These are phyloP conservation scores for Chalciporus pseudorubinellus DNA, from an alignment of 768 basidiomycete genomes.

Conservation along the genomic window DNA sequence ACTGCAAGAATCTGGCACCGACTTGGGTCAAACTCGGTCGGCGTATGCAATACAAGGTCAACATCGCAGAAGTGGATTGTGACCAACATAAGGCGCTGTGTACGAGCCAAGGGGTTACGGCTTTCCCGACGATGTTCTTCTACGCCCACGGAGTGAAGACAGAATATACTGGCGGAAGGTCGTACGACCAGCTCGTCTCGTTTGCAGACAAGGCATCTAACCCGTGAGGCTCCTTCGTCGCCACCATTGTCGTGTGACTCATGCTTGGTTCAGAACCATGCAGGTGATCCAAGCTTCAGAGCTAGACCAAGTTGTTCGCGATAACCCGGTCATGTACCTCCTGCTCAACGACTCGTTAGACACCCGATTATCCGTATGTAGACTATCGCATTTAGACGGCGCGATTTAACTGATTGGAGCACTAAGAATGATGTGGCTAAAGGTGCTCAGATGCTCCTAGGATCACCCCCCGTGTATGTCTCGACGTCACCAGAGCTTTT, in stretches of 20 bases:
- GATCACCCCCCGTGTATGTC: constrained; percentile 48
- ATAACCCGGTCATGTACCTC: constrained; percentile 57
- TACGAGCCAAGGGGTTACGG: constrained; percentile 58
- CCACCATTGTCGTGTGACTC: constrained; percentile 8
- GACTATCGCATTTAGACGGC: not conserved
- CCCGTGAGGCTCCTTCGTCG: constrained; percentile 47
- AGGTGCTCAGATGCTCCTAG: constrained; percentile 49
- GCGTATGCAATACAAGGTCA: constrained; percentile 66
- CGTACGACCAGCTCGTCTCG: constrained; percentile 62
- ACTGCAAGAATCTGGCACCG: constrained; percentile 93
- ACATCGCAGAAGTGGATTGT: constrained; percentile 86
- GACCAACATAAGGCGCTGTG: constrained; percentile 73
- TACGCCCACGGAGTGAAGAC: constrained; percentile 57
- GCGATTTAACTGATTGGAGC: not conserved
- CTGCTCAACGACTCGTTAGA: constrained; percentile 46
- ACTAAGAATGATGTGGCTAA: constrained; percentile 53
- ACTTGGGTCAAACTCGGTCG: constrained; percentile 75
- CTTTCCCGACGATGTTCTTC: constrained; percentile 83
- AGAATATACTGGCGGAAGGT: constrained; percentile 76
- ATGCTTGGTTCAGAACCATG: constrained; percentile 32
- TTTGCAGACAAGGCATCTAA: constrained; percentile 77
- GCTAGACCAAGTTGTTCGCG: constrained; percentile 41
- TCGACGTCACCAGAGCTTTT: constrained; percentile 36
- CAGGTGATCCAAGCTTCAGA: constrained; percentile 41
- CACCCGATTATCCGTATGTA: constrained; percentile 32